Conservation (phyloP, 1,284 basidiomycete species). For the Leccinum fallax region DNA sequence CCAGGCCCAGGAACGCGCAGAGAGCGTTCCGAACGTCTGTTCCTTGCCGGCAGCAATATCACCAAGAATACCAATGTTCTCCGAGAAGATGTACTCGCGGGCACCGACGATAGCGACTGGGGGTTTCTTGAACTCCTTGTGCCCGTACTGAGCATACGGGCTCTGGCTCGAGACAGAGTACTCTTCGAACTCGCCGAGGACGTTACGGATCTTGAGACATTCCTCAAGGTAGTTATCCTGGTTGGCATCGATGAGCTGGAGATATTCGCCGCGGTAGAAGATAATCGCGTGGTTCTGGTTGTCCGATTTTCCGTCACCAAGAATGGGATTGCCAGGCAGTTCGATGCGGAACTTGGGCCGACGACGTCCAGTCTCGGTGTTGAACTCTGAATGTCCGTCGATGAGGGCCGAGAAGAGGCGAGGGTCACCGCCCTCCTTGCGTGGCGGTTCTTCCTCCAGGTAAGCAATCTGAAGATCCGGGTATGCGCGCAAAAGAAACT, state of each 20-base stretch:
- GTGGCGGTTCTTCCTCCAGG: conserved; percentile 92
- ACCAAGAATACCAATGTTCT: conserved; percentile 99
- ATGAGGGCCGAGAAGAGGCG: conserved; percentile 96
- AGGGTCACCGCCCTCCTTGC: conserved; percentile 95
- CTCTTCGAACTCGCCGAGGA: conserved; percentile 98
- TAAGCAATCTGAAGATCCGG: conserved; percentile 99
- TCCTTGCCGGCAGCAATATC: conserved; percentile 96
- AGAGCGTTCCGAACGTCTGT: conserved; percentile 98
- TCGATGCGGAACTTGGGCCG: conserved; percentile 98
- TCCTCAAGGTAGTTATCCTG: conserved; percentile 99
- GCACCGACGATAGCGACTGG: conserved; percentile 98
- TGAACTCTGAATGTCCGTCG: conserved; percentile 97
- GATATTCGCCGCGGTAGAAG: conserved; percentile 98
- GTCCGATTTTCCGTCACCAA: conserved; percentile 99
- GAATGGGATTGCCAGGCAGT: conserved; percentile 97
- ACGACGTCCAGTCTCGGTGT: conserved; percentile 85
- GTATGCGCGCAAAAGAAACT: conserved; percentile 98
- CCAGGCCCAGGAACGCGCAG: conserved; percentile 93
- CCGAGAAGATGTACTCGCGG: conserved; percentile 99
- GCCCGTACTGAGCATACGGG: conserved; percentile 89
- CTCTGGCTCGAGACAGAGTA: conserved; percentile 85
- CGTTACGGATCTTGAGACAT: conserved; percentile 97
- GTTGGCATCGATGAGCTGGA: conserved; percentile 99
- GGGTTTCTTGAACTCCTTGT: conserved; percentile 83
- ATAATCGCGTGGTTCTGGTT: conserved; percentile 99